Base-by-base conservation (phyloP, 176 grass and related monocot genomes). In the Oryza officinalis region DNA sequence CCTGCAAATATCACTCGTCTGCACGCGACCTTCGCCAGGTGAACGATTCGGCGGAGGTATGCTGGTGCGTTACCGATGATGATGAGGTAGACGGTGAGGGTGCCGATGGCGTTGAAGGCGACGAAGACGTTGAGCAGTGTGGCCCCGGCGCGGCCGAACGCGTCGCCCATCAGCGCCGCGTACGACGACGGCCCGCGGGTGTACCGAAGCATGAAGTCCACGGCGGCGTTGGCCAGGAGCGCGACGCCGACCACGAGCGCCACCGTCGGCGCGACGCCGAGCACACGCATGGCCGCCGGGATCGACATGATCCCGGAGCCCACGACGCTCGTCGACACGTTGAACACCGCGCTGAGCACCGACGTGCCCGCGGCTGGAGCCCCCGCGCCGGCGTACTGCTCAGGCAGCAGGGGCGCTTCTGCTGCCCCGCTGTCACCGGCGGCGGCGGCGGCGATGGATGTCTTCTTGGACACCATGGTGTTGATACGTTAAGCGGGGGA, bases 281-380 rank as follows among this genome's bases (percentile, higher is more conserved):
- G 88, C 27, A 97, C 88, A 17, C 82, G 86, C 94, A 92, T 90
- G 63, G 92, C 90, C 38, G 90, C 92, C 27, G 94, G 94, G 72
- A 97, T 88, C 30, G 92, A 97, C 94, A 97, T 97, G 90, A 97
- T 97, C 44, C 94, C 94, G 13, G 90, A 90, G 44, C 94, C 94
- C 35, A 97, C 90, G 45, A 92, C 91, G 92, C 68, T 92, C 67
- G 94, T 92, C 38, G 94, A 90, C 46, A 97, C 77, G 82, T 94
- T 97, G 86, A 94, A 97, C 85, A 97, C 90, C 76, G 86, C 94
- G 76, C 92, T 65, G 13, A 89, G 41, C 33, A 97, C 84, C 23
- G 88, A 92, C 28, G 87, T 89, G 52, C 15, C 69, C 1, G 52
- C 3, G 23, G 65, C 8, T 17, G 69, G 0, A 38, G 7, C 65